Evolutionary conservation across 805 yeast species (phyloP).

Genomic region (Candida chauliodis): DNA sequence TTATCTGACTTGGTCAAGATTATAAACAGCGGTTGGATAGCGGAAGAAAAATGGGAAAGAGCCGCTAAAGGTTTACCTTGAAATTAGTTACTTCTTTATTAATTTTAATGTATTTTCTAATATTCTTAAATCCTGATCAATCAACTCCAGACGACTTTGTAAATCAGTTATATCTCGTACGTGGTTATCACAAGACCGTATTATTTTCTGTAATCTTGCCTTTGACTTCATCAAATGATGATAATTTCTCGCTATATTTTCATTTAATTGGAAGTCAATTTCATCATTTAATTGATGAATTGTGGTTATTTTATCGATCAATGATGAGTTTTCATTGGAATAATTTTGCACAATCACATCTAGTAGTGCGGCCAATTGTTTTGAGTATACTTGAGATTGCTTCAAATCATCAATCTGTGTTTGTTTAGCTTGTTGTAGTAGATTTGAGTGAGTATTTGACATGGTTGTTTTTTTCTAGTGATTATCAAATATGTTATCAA

Average conservation of each 20-base stretch:
- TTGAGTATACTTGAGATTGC: slow-evolving; percentile 23
- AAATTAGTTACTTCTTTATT: slow-evolving; percentile 11
- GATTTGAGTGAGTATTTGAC: slow-evolving; percentile 17
- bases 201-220: slow-evolving; percentile 19
- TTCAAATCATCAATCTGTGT: slow-evolving; percentile 25
- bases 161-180: slow-evolving; percentile 8
- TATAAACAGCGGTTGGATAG: slow-evolving; percentile 82
- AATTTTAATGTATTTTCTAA: slow-evolving; percentile 52
- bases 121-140: slow-evolving; percentile 71
- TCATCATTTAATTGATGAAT: slow-evolving; percentile 36
- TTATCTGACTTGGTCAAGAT: slow-evolving; percentile 68
- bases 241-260: slow-evolving; percentile 30
- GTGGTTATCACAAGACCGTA: slow-evolving; percentile 11
- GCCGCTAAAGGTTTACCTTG: slow-evolving; percentile 40
- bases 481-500: slow-evolving; percentile 11
- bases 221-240: slow-evolving; percentile 23
- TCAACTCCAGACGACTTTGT: slow-evolving; percentile 51
- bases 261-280: slow-evolving; percentile 33
- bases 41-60: slow-evolving; percentile 69
- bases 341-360: slow-evolving; percentile 22
- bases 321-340: slow-evolving; percentile 16
- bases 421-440: slow-evolving; percentile 32
- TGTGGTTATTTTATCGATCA: slow-evolving; percentile 36
- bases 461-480: not conserved
- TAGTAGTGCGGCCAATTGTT: slow-evolving; percentile 23